A percentile compares a stretch with the other conserved stretches of the same genome.
These are phyloP conservation scores for Eucalyptus pauciflora DNA, from an alignment of 345 rosid species.

Conservation along the genomic window DNA sequence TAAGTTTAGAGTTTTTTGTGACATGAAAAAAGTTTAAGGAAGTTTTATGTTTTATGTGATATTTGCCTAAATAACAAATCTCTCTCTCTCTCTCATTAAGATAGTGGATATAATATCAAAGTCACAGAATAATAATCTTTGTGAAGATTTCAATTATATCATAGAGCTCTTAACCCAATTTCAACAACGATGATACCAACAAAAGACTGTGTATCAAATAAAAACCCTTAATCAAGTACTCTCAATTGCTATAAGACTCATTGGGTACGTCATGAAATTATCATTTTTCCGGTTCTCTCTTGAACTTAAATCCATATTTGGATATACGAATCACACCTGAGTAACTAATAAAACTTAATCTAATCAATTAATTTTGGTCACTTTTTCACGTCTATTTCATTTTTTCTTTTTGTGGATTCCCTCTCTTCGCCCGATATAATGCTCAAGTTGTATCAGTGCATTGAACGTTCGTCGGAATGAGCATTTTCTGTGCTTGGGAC, in stretches of 20 bases:
- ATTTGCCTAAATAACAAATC: no score
- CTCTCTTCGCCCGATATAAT: background rate
- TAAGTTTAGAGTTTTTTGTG: no score
- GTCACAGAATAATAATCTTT: background rate
- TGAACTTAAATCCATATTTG: background rate
- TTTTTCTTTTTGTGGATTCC: background rate
- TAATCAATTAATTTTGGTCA: background rate
- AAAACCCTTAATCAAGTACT: background rate
- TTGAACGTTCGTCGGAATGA: background rate
- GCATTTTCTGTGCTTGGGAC: background rate
- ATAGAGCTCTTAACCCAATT: background rate
- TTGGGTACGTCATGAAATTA: background rate
- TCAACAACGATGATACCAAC: fast-evolving
- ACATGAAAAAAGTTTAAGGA: no score
- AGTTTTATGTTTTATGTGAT: no score
- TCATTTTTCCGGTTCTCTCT: fast-evolving
- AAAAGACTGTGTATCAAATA: fast-evolving
- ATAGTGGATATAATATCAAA: background rate
- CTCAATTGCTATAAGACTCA: fast-evolving
- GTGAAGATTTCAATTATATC: background rate
- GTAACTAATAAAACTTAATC: background rate
- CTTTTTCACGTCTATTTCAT: background rate
- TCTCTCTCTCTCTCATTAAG: background rate
- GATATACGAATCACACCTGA: background rate
- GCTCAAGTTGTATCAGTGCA: background rate